Evolutionary conservation across 2,329 filamentous ascomycete species (phyloP).

Genomic region (Fusarium mexicanum): DNA sequence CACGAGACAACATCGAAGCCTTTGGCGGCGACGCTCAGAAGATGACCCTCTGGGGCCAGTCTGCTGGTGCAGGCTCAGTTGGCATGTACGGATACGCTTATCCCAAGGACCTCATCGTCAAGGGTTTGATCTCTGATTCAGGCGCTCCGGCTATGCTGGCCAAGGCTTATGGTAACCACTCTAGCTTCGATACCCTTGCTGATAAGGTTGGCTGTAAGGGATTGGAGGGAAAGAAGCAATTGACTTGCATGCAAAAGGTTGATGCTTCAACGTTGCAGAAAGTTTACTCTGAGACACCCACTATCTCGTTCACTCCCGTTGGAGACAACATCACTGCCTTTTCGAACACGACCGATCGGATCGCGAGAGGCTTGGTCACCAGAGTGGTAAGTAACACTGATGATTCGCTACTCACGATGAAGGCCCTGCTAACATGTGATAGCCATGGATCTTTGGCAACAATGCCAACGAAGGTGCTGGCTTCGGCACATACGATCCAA

Average conservation of each 20-base stretch:
- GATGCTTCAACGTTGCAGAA: background rate
- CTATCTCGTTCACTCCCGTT: background rate
- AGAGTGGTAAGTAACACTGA: background rate
- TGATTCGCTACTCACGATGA: fast-evolving
- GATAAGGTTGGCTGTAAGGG: background rate
- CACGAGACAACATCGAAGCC: background rate
- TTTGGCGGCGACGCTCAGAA: background rate
- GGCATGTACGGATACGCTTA: constrained; percentile 20
- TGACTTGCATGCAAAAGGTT: constrained; percentile 6
- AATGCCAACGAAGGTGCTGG: constrained; percentile 25
- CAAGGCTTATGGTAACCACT: constrained; percentile 1
- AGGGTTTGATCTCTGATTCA: constrained; percentile 4
- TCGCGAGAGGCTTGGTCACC: background rate
- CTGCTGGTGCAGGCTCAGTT: constrained; percentile 12
- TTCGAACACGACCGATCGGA: constrained; percentile 4
- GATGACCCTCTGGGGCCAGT: constrained; percentile 14
- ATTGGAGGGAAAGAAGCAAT: background rate
- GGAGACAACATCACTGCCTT: constrained; percentile 3
- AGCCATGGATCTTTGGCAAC: constrained; percentile 23
- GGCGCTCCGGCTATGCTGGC: background rate
- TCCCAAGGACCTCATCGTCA: constrained; percentile 2
- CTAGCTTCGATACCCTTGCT: constrained; percentile 6
- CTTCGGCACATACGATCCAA: background rate
- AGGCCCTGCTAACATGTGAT: fast-evolving
- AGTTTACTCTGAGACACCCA: constrained; percentile 1